These are phyloP conservation scores for Citeromyces matritensis DNA, from an alignment of 805 yeast genomes.

Conservation along the genomic window DNA sequence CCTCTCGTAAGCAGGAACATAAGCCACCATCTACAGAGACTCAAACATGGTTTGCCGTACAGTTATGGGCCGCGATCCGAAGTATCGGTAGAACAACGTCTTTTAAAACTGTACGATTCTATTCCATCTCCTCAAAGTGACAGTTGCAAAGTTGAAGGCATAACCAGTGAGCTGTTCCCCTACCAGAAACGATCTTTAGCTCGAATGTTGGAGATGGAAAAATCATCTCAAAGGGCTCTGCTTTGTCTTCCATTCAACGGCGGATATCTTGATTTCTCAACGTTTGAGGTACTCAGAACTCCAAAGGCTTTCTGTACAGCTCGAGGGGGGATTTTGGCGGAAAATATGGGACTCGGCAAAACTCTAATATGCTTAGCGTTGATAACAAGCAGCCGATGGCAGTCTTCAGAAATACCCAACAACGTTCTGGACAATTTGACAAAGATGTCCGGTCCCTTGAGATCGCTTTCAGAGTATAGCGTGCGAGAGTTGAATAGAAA, in stretches of 20 bases:
- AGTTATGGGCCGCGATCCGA: background rate
- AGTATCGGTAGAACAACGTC: slow-evolving; percentile 6
- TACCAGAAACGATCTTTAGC: slow-evolving; percentile 49
- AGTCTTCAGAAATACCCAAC: slow-evolving; percentile 29
- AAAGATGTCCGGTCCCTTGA: slow-evolving; percentile 2
- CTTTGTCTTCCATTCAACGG: slow-evolving; percentile 1
- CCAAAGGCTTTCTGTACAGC: slow-evolving; percentile 33
- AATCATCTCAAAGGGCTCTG: too few relatives aligned
- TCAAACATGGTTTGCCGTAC: slow-evolving; percentile 10
- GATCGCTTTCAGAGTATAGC: slow-evolving; percentile 23
- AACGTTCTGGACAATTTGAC: slow-evolving; percentile 3
- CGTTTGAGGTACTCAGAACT: slow-evolving; percentile 11
- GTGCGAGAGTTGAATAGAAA: slow-evolving; percentile 22
- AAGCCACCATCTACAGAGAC: slow-evolving; percentile 19
- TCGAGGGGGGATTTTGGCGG: slow-evolving; percentile 49
- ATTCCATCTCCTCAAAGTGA: slow-evolving; percentile 16
- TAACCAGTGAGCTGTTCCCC: slow-evolving; percentile 32
- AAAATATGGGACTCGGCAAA: slow-evolving; percentile 57
- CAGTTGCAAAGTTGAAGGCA: slow-evolving; percentile 21
- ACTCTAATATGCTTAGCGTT: slow-evolving; percentile 45
- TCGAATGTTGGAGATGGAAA: slow-evolving; percentile 43
- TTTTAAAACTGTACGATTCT: slow-evolving; percentile 18
- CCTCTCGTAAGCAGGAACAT: slow-evolving; percentile 2
- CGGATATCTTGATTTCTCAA: slow-evolving; percentile 15
- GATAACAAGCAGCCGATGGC: slow-evolving; percentile 37